These are phyloP conservation scores for Phytophthora brassicae DNA, from an alignment of 352 stramenopile genomes.

Conservation along the genomic window DNA sequence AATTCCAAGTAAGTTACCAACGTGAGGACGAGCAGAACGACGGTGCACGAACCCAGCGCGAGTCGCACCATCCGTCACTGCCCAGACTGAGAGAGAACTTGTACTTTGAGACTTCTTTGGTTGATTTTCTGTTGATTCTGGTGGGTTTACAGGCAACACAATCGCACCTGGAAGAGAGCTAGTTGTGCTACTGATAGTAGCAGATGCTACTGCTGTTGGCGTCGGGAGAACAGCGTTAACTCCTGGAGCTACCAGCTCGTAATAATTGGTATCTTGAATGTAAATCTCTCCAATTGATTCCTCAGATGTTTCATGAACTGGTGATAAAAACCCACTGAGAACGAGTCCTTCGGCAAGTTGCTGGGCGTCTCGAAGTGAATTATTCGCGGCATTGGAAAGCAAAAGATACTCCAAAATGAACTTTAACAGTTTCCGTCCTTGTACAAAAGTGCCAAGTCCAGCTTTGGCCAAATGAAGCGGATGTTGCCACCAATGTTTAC, in stretches of 20 bases:
- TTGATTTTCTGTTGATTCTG: background rate
- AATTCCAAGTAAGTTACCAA: constrained; percentile 15
- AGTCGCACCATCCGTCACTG: constrained; percentile 38
- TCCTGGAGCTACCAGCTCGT: constrained; percentile 55
- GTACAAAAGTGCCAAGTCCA: constrained; percentile 33
- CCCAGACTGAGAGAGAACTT: constrained; percentile 33
- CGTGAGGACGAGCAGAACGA: constrained; percentile 3
- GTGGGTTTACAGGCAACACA: constrained; percentile 12
- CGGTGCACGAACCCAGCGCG: constrained; percentile 34
- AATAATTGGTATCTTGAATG: constrained; percentile 36
- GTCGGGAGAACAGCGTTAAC: constrained; percentile 15
- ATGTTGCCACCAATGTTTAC: constrained; percentile 36
- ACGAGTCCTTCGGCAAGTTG: constrained; percentile 38
- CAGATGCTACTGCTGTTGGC: constrained; percentile 8
- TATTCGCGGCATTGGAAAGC: constrained; percentile 33
- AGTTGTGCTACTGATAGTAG: constrained; percentile 17
- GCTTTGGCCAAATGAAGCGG: constrained; percentile 25
- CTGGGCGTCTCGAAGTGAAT: constrained; percentile 27
- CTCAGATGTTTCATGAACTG: constrained; percentile 22
- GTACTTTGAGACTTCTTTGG: constrained; percentile 7
- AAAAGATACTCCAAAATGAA: constrained; percentile 31
- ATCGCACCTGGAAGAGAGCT: constrained; percentile 13
- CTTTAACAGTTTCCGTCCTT: constrained; percentile 41
- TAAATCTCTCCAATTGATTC: constrained; percentile 30
- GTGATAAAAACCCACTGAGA: constrained; percentile 39